Percentiles rank a stretch among this genome's conserved stretches.
Evolutionary conservation across 2,329 filamentous ascomycete species (phyloP).

Genomic region (Malbranchea cinnamomea): DNA sequence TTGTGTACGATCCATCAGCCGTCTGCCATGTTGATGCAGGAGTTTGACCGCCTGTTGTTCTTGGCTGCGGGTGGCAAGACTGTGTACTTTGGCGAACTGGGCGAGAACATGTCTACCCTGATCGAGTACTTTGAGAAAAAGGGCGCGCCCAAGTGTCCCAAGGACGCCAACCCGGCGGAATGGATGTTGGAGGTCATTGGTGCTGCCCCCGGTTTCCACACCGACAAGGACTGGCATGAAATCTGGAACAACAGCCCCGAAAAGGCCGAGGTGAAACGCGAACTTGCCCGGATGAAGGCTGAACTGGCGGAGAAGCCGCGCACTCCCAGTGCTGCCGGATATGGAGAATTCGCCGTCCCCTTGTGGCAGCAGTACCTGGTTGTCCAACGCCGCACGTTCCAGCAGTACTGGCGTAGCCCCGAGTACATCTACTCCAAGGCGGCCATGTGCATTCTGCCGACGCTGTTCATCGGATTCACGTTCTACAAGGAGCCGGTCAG

Average conservation of each 20-base stretch:
- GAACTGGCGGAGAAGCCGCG: constrained; percentile 22
- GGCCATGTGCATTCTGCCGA: constrained; percentile 46
- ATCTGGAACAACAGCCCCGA: constrained; percentile 41
- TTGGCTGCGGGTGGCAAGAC: constrained; percentile 50
- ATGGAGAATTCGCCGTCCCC: constrained; percentile 63
- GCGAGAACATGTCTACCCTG: constrained; percentile 42
- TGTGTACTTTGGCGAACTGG: constrained; percentile 56
- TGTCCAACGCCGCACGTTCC: constrained; percentile 61
- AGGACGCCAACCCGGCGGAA: constrained; percentile 58
- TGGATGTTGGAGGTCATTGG: constrained; percentile 51
- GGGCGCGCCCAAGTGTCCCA: constrained; percentile 46
- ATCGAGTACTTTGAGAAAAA: constrained; percentile 51
- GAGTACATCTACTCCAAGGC: constrained; percentile 78
- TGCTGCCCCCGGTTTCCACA: constrained; percentile 44
- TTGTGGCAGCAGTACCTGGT: constrained; percentile 52
- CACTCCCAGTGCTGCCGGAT: constrained; percentile 6
- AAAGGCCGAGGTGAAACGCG: constrained; percentile 29
- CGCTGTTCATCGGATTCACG: constrained; percentile 71
- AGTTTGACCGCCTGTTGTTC: constrained; percentile 54
- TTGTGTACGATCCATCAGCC: constrained; percentile 95
- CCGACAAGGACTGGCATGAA: constrained; percentile 39
- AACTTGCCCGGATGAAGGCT: constrained; percentile 37
- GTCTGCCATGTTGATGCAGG: constrained; percentile 87
- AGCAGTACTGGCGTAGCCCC: constrained; percentile 85
- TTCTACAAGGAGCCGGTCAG: constrained; percentile 63